Evolutionary conservation across 2,329 filamentous ascomycete species (phyloP).

Genomic region (Taxawa tesnikishii): DNA sequence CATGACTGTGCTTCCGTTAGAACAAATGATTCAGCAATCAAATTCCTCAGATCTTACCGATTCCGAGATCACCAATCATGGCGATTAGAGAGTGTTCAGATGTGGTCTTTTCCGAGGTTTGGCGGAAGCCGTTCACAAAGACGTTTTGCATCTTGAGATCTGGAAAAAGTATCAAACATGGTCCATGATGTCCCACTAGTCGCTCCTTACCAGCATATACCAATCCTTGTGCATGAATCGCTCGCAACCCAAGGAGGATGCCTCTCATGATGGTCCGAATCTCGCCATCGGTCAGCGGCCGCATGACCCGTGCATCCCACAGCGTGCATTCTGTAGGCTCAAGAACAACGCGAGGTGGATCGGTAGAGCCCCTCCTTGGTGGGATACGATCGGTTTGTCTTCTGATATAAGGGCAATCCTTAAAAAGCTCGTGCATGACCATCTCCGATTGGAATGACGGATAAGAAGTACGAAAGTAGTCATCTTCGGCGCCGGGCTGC

Average conservation of each 20-base stretch:
- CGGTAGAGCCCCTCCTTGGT: conserved; percentile 5
- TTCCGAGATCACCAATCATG: conserved; percentile 17
- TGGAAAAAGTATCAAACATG: too few relatives aligned
- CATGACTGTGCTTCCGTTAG: too few relatives aligned
- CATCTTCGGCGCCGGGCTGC: conserved; percentile 12
- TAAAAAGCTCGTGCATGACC: conserved; percentile 19
- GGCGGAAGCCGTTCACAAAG: conserved; percentile 15
- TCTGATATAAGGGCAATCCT: conserved; percentile 12
- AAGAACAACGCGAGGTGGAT: conserved; percentile 15
- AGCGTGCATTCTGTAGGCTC: conserved; percentile 15
- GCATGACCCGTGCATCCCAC: conserved; percentile 14
- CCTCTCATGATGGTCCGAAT: conserved; percentile 11
- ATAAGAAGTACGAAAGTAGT: conserved; percentile 8
- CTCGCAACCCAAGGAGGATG: conserved; percentile 12
- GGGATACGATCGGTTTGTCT: conserved; percentile 16
- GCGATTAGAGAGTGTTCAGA: conserved; percentile 11
- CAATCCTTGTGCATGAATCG: conserved; percentile 14
- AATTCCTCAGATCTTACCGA: too few relatives aligned
- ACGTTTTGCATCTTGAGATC: conserved; percentile 19
- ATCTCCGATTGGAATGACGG: conserved; percentile 17
- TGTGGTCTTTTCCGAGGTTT: conserved; percentile 7
- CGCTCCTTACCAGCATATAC: too few relatives aligned
- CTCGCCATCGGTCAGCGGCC: conserved; percentile 14
- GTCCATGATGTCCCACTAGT: too few relatives aligned
- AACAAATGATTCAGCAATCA: too few relatives aligned